phyloP scores from a whole-genome alignment of 1,284 basidiomycete species.

The Fistulinella cinereoalba region DNA sequence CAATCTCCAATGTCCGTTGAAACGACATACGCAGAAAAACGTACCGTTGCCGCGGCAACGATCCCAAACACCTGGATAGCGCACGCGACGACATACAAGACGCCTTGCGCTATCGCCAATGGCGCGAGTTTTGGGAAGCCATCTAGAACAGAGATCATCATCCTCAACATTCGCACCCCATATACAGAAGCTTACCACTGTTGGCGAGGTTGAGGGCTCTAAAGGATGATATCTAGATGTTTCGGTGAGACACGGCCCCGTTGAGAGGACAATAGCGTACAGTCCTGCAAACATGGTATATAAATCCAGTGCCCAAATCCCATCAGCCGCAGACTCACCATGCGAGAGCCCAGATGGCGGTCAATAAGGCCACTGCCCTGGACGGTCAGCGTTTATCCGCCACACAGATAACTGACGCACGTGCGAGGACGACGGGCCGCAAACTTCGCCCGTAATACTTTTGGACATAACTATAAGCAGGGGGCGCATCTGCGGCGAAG shows the following conservation, averaged over 20 bases:
- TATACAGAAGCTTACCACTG: conserved; percentile 38
- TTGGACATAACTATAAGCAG: conserved; percentile 57
- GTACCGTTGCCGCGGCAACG: conserved; percentile 50
- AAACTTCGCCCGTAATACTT: conserved; percentile 53
- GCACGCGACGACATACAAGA: conserved; percentile 50
- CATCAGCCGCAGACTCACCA: conserved; percentile 44
- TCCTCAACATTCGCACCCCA: conserved; percentile 8
- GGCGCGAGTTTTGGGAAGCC: conserved; percentile 49
- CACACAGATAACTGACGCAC: conserved; percentile 39
- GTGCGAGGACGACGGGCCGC: conserved; percentile 53
- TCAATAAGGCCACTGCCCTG: conserved; percentile 43
- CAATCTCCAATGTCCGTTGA: neutral
- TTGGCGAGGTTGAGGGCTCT: conserved; percentile 49
- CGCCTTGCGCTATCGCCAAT: conserved; percentile 59
- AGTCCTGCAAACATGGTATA: conserved; percentile 36
- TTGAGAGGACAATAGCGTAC: conserved; percentile 37
- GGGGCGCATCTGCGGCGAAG: conserved; percentile 44
- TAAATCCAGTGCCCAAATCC: neutral
- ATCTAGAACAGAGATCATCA: conserved; percentile 35
- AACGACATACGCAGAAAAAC: conserved; percentile 31
- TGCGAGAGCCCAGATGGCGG: conserved; percentile 57
- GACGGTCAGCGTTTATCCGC: neutral
- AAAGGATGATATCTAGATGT: conserved; percentile 55
- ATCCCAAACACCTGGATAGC: conserved; percentile 60
- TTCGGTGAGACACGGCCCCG: neutral